phyloP scores from a whole-genome alignment of 805 yeast genomes.

The Candida michaelii region DNA sequence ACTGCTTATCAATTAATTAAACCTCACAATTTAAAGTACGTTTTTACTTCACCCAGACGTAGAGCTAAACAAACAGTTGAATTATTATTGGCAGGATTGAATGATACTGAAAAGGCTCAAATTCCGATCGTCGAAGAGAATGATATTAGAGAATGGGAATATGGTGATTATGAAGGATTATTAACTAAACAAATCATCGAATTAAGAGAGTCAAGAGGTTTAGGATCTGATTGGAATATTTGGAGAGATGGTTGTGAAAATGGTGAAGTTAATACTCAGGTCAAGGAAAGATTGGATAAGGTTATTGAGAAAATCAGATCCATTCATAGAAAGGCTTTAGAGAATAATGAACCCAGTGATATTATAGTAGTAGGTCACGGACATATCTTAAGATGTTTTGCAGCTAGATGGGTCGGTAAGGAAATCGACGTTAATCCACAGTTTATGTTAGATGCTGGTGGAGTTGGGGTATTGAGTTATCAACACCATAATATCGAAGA shows the following conservation, averaged over 20 bases:
- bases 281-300: constrained; percentile 69
- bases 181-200: constrained; percentile 64
- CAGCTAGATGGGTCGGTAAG: constrained; percentile 79
- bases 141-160: constrained; percentile 91
- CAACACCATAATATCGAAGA: constrained; percentile 82
- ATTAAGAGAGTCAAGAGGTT: constrained; percentile 43
- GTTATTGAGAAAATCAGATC: constrained; percentile 63
- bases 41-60: constrained; percentile 77
- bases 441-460: constrained; percentile 90
- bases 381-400: constrained; percentile 85
- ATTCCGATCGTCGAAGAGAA: constrained; percentile 54
- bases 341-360: constrained; percentile 58
- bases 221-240: constrained; percentile 62
- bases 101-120: constrained; percentile 38
- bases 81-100: constrained; percentile 53
- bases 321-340: constrained; percentile 57
- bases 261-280: constrained; percentile 72
- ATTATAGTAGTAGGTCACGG: constrained; percentile 90
- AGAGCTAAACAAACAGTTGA: constrained; percentile 78
- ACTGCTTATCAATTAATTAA: constrained; percentile 55
- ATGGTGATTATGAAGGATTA: constrained; percentile 93
- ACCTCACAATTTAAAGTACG: constrained; percentile 58
- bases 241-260: constrained; percentile 94
- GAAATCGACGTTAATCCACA: constrained; percentile 68
- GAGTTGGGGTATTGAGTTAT: constrained; percentile 87